These are phyloP conservation scores for Chlamydomonas eustigma DNA, from an alignment of 139 green algal genomes.

Conservation along the genomic window DNA sequence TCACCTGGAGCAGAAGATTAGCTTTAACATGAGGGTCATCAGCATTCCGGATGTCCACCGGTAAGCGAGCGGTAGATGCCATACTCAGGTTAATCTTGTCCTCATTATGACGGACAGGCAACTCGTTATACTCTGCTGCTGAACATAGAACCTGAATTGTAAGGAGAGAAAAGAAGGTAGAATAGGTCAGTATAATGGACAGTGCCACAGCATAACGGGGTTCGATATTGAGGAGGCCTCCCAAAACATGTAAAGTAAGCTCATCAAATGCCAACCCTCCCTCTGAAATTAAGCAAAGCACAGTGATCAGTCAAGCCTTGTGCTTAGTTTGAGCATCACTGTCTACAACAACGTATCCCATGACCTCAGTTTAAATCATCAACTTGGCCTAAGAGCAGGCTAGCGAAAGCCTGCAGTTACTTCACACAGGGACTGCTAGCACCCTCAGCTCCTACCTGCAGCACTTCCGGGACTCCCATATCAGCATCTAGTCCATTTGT, in stretches of 20 bases:
- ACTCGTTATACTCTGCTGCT: conserved; percentile 87
- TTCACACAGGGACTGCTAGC: too few species aligned
- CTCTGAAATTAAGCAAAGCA: too few species aligned
- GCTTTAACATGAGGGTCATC: conserved; percentile 96
- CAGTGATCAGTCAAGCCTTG: too few species aligned
- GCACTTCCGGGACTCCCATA: conserved; percentile 56
- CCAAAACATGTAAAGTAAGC: too few species aligned
- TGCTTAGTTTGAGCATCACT: too few species aligned
- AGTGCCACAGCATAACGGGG: too few species aligned
- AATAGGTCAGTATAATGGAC: background rate
- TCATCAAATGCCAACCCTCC: too few species aligned
- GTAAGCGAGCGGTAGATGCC: conserved; percentile 11
- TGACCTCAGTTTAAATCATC: too few species aligned
- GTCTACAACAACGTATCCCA: too few species aligned
- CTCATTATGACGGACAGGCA: conserved; percentile 98
- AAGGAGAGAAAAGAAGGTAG: background rate
- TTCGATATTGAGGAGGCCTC: too few species aligned
- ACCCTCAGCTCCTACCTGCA: conserved; percentile 34
- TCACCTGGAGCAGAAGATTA: conserved; percentile 79
- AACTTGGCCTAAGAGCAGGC: too few species aligned
- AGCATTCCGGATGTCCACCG: conserved; percentile 50
- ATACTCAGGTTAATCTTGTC: conserved; percentile 83
- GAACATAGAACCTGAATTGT: conserved; percentile 60
- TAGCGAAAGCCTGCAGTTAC: too few species aligned
- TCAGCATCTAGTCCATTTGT: conserved; percentile 43